phyloP scores from a whole-genome alignment of 495 filamentous ascomycete genomes.

The Clohesyomyces aquaticus region DNA sequence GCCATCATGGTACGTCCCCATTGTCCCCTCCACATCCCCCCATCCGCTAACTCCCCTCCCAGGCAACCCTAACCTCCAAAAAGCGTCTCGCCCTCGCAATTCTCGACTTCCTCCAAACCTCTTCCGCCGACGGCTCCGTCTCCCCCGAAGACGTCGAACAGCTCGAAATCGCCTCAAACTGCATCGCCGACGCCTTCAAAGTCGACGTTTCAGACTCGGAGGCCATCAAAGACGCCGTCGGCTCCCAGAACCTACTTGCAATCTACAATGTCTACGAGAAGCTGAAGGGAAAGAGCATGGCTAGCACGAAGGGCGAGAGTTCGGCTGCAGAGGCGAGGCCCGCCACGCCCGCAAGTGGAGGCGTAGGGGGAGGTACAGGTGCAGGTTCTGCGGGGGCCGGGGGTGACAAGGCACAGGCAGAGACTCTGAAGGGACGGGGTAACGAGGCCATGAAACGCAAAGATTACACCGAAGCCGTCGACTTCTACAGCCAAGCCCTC shows the following conservation, averaged over 20 bases:
- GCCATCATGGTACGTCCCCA: conserved; percentile 21
- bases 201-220: conserved; percentile 79
- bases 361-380: conserved; percentile 45
- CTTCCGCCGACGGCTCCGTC: conserved; percentile 85
- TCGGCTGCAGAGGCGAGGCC: conserved; percentile 20
- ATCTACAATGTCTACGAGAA: conserved; percentile 98
- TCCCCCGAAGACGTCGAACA: conserved; percentile 83
- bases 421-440: conserved; percentile 84
- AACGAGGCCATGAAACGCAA: conserved; percentile 93
- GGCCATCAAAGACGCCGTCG: conserved; percentile 75
- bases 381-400: no score
- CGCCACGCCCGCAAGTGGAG: conserved; percentile 37
- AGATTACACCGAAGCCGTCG: conserved; percentile 80
- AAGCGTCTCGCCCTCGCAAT: conserved; percentile 97
- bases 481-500: conserved; percentile 82
- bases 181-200: conserved; percentile 92
- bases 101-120: conserved; percentile 88
- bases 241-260: conserved; percentile 77
- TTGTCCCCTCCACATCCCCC: not conserved
- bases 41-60: not conserved
- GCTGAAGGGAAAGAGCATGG: conserved; percentile 68
- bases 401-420: conserved; percentile 67
- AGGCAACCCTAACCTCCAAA: conserved; percentile 60
- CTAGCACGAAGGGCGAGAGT: conserved; percentile 23
- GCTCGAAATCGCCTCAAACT: conserved; percentile 88